Percentiles rank a stretch among this genome's conserved stretches.
phyloP scores from a whole-genome alignment of 1,139 yeast species.

The Scheffersomyces titani region DNA sequence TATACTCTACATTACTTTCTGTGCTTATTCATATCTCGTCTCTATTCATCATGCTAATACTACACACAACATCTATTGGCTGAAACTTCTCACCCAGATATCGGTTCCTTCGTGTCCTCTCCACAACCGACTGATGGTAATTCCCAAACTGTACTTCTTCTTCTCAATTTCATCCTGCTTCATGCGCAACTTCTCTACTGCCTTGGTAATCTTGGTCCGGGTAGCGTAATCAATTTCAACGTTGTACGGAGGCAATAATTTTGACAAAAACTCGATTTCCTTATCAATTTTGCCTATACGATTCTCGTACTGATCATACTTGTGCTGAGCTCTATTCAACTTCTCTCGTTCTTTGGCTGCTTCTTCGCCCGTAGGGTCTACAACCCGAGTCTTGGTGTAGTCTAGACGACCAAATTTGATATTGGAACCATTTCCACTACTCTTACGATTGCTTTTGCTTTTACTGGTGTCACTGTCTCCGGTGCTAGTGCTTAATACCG shows the following conservation, averaged over 20 bases:
- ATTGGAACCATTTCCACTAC: background rate
- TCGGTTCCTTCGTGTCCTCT: slow-evolving; percentile 45
- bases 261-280: slow-evolving; percentile 41
- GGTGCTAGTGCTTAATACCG: background rate
- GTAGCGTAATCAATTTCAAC: slow-evolving; percentile 49
- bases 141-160: slow-evolving; percentile 46
- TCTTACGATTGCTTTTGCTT: background rate
- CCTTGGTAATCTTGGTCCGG: slow-evolving; percentile 40
- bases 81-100: slow-evolving; percentile 43
- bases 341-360: slow-evolving; percentile 8
- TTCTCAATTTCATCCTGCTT: slow-evolving; percentile 47
- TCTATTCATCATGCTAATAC: background rate
- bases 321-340: slow-evolving; percentile 30
- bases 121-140: slow-evolving; percentile 47
- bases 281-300: slow-evolving; percentile 41
- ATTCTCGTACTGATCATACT: slow-evolving; percentile 36
- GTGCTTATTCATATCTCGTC: background rate
- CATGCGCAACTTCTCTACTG: slow-evolving; percentile 43
- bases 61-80: slow-evolving; percentile 9
- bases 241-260: slow-evolving; percentile 47
- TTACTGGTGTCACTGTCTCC: background rate
- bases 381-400: background rate
- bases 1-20: too few relatives aligned
- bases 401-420: background rate
- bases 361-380: background rate